These are phyloP conservation scores for Backusella macrospora DNA, from an alignment of 192 early-diverging fungal species.

Conservation along the genomic window DNA sequence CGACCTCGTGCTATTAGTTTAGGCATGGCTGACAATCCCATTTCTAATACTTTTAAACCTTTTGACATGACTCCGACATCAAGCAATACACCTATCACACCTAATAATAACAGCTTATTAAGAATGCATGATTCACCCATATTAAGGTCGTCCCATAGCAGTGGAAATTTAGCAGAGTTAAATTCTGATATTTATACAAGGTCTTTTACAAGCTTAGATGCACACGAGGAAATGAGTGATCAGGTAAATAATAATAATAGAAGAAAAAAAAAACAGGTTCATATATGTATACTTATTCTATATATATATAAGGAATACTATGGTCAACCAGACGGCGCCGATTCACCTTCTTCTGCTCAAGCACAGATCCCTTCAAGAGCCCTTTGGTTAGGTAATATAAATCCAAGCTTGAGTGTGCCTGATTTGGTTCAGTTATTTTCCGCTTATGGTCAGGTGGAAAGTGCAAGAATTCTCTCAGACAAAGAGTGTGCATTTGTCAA, in stretches of 20 bases:
- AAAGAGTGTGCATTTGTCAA: slow-evolving; percentile 98
- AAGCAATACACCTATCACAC: neutral
- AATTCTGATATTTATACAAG: slow-evolving; percentile 12
- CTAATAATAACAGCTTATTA: slow-evolving; percentile 1
- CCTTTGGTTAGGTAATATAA: slow-evolving; percentile 94
- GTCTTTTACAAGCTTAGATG: slow-evolving; percentile 3
- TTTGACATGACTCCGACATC: slow-evolving; percentile 10
- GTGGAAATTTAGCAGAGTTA: slow-evolving; percentile 5
- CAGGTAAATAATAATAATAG: slow-evolving; percentile 11
- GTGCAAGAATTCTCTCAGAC: slow-evolving; percentile 86
- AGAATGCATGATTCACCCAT: slow-evolving; percentile 4
- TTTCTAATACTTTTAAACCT: slow-evolving; percentile 20
- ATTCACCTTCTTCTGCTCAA: slow-evolving; percentile 27
- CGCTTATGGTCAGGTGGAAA: slow-evolving; percentile 90
- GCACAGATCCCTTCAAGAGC: slow-evolving; percentile 80
- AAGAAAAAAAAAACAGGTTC: neutral
- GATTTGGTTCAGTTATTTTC: slow-evolving; percentile 84
- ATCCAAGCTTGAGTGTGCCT: slow-evolving; percentile 75
- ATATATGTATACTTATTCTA: slow-evolving; percentile 1
- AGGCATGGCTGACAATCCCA: slow-evolving; percentile 31
- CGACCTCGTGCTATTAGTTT: slow-evolving; percentile 33
- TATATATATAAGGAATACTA: slow-evolving; percentile 24
- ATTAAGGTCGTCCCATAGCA: slow-evolving; percentile 14
- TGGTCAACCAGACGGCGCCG: slow-evolving; percentile 17
- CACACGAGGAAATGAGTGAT: slow-evolving; percentile 13